A percentile compares a stretch with the other conserved stretches of the same genome.
Conservation (phyloP, 2,329 filamentous ascomycete genomes). For the Tolypocladium amazonense region DNA sequence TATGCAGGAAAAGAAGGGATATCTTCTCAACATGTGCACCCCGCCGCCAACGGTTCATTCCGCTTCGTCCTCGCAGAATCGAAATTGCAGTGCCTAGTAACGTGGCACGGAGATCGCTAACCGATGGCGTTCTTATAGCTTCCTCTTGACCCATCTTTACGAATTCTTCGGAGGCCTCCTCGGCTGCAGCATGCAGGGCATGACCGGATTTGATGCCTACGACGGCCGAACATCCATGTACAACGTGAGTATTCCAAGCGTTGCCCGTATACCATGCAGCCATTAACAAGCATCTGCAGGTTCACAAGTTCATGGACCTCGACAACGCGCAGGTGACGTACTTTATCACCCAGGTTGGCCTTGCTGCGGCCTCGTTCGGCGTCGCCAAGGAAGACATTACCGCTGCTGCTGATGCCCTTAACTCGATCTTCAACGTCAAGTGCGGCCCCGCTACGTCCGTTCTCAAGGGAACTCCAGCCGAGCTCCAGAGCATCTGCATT, state of each 20-base stretch:
- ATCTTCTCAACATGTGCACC: too few species aligned
- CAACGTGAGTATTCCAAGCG: slow-evolving; percentile 10
- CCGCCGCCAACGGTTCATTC: too few species aligned
- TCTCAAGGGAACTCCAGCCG: slow-evolving; percentile 30
- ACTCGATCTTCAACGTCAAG: slow-evolving; percentile 36
- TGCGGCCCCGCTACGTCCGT: slow-evolving; percentile 36
- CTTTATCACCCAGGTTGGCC: slow-evolving; percentile 48
- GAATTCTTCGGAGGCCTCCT: slow-evolving; percentile 49
- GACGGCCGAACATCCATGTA: slow-evolving; percentile 34
- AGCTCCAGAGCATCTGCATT: slow-evolving; percentile 47
- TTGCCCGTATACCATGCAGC: background rate
- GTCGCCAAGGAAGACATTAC: slow-evolving; percentile 41
- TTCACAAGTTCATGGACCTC: slow-evolving; percentile 52
- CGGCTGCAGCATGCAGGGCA: slow-evolving; percentile 41
- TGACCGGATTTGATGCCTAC: slow-evolving; percentile 39
- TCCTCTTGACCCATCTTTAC: slow-evolving; percentile 51
- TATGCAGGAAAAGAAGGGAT: too few species aligned
- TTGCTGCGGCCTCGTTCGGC: slow-evolving; percentile 47
- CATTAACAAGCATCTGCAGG: slow-evolving; percentile 5
- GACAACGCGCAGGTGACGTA: slow-evolving; percentile 39
- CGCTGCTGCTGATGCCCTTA: slow-evolving; percentile 37
- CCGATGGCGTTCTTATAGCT: slow-evolving; percentile 19
- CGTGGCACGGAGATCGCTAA: background rate
- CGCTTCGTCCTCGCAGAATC: too few species aligned
- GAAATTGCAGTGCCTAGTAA: too few species aligned